Evolutionary conservation across 305 asterid genomes (phyloP).

Genomic region (Fraxinus ornus): DNA sequence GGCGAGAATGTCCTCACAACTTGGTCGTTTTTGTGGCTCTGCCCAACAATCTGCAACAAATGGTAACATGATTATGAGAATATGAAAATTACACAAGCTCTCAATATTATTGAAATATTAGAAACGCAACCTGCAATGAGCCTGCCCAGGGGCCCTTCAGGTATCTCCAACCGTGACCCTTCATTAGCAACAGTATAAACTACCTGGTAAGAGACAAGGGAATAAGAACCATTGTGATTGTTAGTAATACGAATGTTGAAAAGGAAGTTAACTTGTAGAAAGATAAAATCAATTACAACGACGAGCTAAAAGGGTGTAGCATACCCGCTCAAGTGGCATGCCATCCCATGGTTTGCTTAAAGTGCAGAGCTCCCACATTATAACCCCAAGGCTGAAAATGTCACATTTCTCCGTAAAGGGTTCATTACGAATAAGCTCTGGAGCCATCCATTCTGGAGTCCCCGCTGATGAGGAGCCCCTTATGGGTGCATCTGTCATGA

Average conservation of each 20-base stretch:
- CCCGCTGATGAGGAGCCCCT: constrained; percentile 82
- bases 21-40: constrained; percentile 79
- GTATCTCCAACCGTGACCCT: constrained; percentile 80
- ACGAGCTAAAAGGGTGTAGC: constrained; percentile 7
- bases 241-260: not conserved
- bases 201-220: constrained; percentile 46
- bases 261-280: not conserved
- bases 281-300: not conserved
- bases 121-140: constrained; percentile 66
- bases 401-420: constrained; percentile 93
- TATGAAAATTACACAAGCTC: constrained; percentile 2
- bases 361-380: constrained; percentile 96
- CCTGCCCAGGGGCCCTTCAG: constrained; percentile 84
- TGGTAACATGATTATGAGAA: constrained; percentile 10
- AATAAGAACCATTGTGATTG: not conserved
- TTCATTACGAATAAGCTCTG: constrained; percentile 86
- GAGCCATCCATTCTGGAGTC: constrained; percentile 99
- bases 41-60: constrained; percentile 85
- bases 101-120: not conserved
- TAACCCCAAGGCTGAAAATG: constrained; percentile 89
- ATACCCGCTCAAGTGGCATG: constrained; percentile 80
- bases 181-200: constrained; percentile 83
- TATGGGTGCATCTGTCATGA: constrained; percentile 55
- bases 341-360: constrained; percentile 95
- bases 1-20: constrained; percentile 78